Evolutionary conservation across 106 monocot species (phyloP), one percentile per base, ranked within the genome.

Genomic region (Alisma plantagoaquatica): DNA sequence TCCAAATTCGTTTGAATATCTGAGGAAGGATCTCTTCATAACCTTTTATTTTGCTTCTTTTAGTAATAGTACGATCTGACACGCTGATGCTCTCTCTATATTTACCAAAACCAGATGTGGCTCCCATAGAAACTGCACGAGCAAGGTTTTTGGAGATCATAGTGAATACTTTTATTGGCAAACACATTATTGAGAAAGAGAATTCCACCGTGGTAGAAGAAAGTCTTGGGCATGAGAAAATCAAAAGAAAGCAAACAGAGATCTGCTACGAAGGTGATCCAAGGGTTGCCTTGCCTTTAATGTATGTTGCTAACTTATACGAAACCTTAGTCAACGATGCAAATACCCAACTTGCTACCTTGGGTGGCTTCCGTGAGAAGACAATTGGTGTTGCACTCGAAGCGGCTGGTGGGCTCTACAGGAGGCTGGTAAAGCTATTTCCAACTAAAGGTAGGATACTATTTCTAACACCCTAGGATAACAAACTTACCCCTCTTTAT

Each of bases 261-360:
- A 62, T 78, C 2, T 64, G 73, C 10, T 88, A 74, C 51, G 88
- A 96, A 70, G 94, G 94, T 64, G 94, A 96, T 50, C 70, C 80
- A 7, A 65, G 77, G 61, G 77, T 84, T 60, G 83, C 73, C 18
- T 84, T 96, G 68, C 94, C 94, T 33, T 51, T 96, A 65, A 96
- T 96, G 94, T 94, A 88, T 50, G 75, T 94, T 38, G 94, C 94
- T 15, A 94, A 94, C 61, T 68, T 94, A 68, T 94, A 94, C 22
- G 94, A 96, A 56, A 96, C 77, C 6, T 73, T 96, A 55, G 94
- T 96, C 47, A 70, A 68, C 64, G 81, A 96, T 45, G 94, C 76
- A 41, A 88, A 96, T 29, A 29, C 61, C 26, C 74, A 84, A 12
- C 75, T 96, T 57, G 55, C 66, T 57, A 72, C 77, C 31, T 70